phyloP scores from a whole-genome alignment of 1,284 basidiomycete genomes.

The Apiotrichum domesticum region DNA sequence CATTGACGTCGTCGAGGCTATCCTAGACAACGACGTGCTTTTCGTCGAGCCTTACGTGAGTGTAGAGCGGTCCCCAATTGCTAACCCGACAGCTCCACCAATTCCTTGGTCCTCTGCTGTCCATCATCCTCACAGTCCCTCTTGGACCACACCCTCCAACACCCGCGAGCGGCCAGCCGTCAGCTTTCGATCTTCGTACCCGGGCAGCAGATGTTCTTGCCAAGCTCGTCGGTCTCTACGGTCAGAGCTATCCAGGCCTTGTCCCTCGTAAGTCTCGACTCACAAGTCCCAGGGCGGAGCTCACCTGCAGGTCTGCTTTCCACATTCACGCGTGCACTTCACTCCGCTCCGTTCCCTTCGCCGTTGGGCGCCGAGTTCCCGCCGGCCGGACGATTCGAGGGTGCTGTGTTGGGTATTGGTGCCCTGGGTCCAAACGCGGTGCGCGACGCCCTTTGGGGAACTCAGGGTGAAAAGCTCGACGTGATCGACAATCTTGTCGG shows the following conservation, averaged over 20 bases:
- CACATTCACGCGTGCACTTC: slow-evolving; percentile 77
- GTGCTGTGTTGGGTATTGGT: slow-evolving; percentile 74
- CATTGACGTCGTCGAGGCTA: slow-evolving; percentile 71
- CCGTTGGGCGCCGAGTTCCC: slow-evolving; percentile 33
- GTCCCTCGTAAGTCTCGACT: slow-evolving; percentile 37
- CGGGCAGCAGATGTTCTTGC: slow-evolving; percentile 75
- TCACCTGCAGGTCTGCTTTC: slow-evolving; percentile 69
- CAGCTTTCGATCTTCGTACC: slow-evolving; percentile 57
- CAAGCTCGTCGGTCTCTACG: slow-evolving; percentile 55
- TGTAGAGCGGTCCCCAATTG: slow-evolving; percentile 16
- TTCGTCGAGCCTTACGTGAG: slow-evolving; percentile 94
- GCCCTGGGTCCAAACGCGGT: slow-evolving; percentile 79
- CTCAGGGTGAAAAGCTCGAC: slow-evolving; percentile 23
- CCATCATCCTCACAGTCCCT: slow-evolving; percentile 78
- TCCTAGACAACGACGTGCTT: slow-evolving; percentile 77
- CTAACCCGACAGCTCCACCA: slow-evolving; percentile 70
- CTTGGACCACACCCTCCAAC: slow-evolving; percentile 50
- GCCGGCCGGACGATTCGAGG: slow-evolving; percentile 66
- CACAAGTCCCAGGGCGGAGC: background rate
- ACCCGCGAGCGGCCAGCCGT: slow-evolving; percentile 25
- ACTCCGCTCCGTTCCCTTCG: slow-evolving; percentile 38
- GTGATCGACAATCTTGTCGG: slow-evolving; percentile 29
- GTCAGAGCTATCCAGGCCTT: slow-evolving; percentile 51
- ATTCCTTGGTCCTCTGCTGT: slow-evolving; percentile 86
- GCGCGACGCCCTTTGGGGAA: slow-evolving; percentile 58